A percentile compares a stretch with the other conserved stretches of the same genome.
Conservation (phyloP, 2,329 filamentous ascomycete genomes). For the Epichloe sibirici region DNA sequence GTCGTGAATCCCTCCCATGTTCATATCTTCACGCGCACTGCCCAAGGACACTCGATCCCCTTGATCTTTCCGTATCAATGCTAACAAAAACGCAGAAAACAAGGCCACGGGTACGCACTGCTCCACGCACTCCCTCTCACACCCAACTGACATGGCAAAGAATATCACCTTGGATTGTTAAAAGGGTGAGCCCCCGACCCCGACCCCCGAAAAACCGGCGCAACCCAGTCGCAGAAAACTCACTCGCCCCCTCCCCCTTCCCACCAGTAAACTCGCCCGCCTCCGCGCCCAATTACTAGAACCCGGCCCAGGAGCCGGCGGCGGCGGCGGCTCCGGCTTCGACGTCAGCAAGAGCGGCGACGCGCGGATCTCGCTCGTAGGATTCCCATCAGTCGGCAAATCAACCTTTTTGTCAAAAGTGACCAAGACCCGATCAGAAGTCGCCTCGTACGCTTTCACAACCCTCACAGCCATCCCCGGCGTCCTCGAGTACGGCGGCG, state of each 20-base stretch:
- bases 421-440: conserved; percentile 93
- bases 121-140: neutral
- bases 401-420: conserved; percentile 98
- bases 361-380: conserved; percentile 90
- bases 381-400: conserved; percentile 98
- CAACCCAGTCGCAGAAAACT: conserved; percentile 46
- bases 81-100: conserved; percentile 56
- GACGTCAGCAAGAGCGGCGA: conserved; percentile 94
- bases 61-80: conserved; percentile 14
- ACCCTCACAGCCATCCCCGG: conserved; percentile 95
- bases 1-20: too few species aligned
- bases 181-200: conserved; percentile 63
- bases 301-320: conserved; percentile 66
- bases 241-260: conserved; percentile 2
- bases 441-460: conserved; percentile 94
- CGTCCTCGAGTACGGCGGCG: conserved; percentile 92
- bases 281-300: conserved; percentile 90
- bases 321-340: conserved; percentile 72
- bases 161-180: conserved; percentile 94
- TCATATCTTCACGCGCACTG: too few species aligned
- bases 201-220: neutral
- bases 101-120: conserved; percentile 79
- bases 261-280: conserved; percentile 76
- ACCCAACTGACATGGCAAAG: conserved; percentile 33
- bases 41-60: neutral